These are phyloP conservation scores for Solanum virginianum DNA, from an alignment of 257 asterid genomes.

Conservation along the genomic window DNA sequence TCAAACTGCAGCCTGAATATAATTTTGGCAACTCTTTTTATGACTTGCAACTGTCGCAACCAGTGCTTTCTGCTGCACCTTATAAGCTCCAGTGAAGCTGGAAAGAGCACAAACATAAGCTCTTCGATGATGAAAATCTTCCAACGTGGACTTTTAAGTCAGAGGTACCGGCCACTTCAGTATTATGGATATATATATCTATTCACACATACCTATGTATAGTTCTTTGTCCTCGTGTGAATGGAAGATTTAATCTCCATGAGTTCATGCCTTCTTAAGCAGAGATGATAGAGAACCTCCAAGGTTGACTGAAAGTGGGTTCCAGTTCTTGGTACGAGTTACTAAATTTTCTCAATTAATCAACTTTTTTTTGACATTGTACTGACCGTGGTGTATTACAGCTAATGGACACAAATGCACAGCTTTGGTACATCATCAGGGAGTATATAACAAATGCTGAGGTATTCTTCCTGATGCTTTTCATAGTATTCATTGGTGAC, in stretches of 20 bases:
- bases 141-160: conserved; percentile 91
- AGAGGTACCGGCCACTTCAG: conserved; percentile 43
- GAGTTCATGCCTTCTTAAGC: conserved; percentile 15
- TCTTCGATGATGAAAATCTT: conserved; percentile 93
- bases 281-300: conserved; percentile 90
- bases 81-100: conserved; percentile 78
- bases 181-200: not conserved
- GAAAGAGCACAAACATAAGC: conserved; percentile 70
- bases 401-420: conserved; percentile 98
- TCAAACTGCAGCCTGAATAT: conserved; percentile 17
- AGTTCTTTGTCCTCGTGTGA: not conserved
- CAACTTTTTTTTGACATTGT: conserved; percentile 6
- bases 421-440: conserved; percentile 97
- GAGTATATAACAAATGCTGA: conserved; percentile 90
- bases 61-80: conserved; percentile 96
- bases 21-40: conserved; percentile 27
- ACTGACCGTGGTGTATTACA: conserved; percentile 34
- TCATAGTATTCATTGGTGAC: not conserved
- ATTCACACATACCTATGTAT: not conserved
- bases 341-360: conserved; percentile 1
- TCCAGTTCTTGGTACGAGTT: conserved; percentile 85
- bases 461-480: conserved; percentile 28
- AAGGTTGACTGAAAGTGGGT: conserved; percentile 88
- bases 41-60: conserved; percentile 35
- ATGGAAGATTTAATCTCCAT: conserved; percentile 1